Conservation (phyloP, 1,284 basidiomycete species). For the Ustilago loliicola region DNA sequence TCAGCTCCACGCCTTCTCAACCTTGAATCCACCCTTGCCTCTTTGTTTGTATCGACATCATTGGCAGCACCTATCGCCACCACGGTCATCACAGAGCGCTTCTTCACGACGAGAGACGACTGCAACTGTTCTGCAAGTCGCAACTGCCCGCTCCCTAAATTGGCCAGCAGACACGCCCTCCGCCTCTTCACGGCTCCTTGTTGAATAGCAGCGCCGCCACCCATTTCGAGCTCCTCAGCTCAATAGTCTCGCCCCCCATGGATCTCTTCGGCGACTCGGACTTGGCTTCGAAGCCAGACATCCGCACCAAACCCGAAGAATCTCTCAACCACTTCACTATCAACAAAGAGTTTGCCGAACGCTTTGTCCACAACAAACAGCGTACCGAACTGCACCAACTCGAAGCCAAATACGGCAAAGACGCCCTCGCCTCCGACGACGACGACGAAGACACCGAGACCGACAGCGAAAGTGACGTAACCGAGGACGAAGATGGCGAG, state of each 20-base stretch:
- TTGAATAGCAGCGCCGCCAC: slow-evolving; percentile 3
- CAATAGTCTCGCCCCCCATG: slow-evolving; percentile 15
- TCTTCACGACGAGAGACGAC: neutral
- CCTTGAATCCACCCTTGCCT: neutral
- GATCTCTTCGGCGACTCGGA: slow-evolving; percentile 37
- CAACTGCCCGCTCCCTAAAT: neutral
- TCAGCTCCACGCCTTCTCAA: neutral
- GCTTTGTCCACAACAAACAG: slow-evolving; percentile 67
- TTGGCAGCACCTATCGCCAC: neutral
- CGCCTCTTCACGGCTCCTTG: neutral
- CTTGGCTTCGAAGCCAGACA: slow-evolving; percentile 33
- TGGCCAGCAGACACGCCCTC: neutral
- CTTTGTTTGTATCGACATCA: neutral
- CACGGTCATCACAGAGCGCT: neutral
- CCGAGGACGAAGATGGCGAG: slow-evolving; percentile 94
- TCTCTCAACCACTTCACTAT: slow-evolving; percentile 59
- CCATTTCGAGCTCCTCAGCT: neutral
- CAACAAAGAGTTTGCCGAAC: slow-evolving; percentile 66
- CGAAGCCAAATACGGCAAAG: slow-evolving; percentile 62
- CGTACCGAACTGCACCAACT: slow-evolving; percentile 65
- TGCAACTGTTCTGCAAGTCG: neutral
- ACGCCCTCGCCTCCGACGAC: slow-evolving; percentile 37
- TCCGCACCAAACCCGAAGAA: slow-evolving; percentile 44
- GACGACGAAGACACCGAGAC: slow-evolving; percentile 42
- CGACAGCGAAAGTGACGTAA: slow-evolving; percentile 75